Conservation (phyloP, 805 yeast species). For the Yamadazyma olivae region DNA sequence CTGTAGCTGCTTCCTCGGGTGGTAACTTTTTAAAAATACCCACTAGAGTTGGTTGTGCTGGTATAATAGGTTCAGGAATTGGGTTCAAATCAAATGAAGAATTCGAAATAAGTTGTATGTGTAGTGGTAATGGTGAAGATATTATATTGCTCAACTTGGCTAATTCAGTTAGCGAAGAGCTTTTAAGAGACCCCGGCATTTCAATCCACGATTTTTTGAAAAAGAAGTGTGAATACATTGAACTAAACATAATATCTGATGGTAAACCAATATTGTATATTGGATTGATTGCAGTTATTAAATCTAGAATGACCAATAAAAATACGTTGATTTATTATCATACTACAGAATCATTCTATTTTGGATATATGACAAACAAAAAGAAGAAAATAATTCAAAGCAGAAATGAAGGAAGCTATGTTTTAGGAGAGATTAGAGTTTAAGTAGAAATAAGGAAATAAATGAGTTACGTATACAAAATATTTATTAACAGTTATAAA, state of each 20-base stretch:
- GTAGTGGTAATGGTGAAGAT: constrained; percentile 60
- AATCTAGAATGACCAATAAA: constrained; percentile 7
- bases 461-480: constrained; percentile 3
- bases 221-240: neutral
- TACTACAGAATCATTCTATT: constrained; percentile 35
- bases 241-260: neutral
- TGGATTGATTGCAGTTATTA: constrained; percentile 26
- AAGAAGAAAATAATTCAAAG: constrained; percentile 23
- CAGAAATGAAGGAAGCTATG: constrained; percentile 15
- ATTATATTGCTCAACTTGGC: constrained; percentile 45
- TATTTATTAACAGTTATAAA: constrained; percentile 14
- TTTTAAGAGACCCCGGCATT: neutral
- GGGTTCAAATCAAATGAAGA: constrained; percentile 20
- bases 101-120: constrained; percentile 29
- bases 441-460: neutral
- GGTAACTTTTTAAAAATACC: constrained; percentile 49
- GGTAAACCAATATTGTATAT: constrained; percentile 18
- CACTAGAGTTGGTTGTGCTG: constrained; percentile 56
- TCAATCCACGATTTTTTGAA: constrained; percentile 1
- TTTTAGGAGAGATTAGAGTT: constrained; percentile 22
- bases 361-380: constrained; percentile 19
- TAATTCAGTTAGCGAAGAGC: constrained; percentile 15
- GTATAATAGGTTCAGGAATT: constrained; percentile 44
- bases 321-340: constrained; percentile 31
- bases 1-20: constrained; percentile 47